A percentile compares a stretch with the other conserved stretches of the same genome.
Evolutionary conservation across 2,329 filamentous ascomycete genomes (phyloP).

Genomic region (Coniochaeta sp.): DNA sequence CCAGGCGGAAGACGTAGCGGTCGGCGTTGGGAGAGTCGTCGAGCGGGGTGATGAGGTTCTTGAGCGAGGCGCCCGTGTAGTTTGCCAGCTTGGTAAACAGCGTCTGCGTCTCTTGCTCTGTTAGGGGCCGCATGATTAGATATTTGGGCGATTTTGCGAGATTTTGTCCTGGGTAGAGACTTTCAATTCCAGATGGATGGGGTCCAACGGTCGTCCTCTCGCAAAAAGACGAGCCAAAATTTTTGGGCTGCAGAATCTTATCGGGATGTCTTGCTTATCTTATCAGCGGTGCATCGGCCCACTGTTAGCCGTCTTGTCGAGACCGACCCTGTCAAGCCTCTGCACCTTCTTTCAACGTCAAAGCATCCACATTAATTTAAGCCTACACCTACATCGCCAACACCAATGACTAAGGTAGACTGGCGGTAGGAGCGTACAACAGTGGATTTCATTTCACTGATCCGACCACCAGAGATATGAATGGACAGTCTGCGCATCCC

Average conservation of each 20-base stretch:
- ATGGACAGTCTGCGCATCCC: too few species aligned
- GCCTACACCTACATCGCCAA: not conserved
- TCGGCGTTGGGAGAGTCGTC: slow-evolving; percentile 62
- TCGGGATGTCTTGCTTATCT: not conserved
- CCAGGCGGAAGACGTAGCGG: slow-evolving; percentile 78
- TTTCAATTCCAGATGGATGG: not conserved
- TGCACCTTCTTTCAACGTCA: not conserved
- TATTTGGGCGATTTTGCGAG: not conserved
- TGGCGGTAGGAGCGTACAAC: too few species aligned
- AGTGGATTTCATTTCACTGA: too few species aligned
- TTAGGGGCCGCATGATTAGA: slow-evolving; percentile 68
- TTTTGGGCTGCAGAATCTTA: not conserved
- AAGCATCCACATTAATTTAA: not conserved
- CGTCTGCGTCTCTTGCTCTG: slow-evolving; percentile 70
- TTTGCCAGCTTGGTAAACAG: slow-evolving; percentile 75
- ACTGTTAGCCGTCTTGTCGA: not conserved
- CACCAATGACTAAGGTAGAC: too few species aligned
- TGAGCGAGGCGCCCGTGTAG: slow-evolving; percentile 83
- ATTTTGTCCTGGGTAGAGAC: not conserved
- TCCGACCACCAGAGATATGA: too few species aligned
- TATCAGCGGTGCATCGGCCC: not conserved
- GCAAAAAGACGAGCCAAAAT: not conserved
- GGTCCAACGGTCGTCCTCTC: not conserved
- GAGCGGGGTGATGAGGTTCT: slow-evolving; percentile 71
- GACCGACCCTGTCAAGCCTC: not conserved